Conservation (phyloP, 352 stramenopile genomes). For the Hyaloperonospora brassicae region DNA sequence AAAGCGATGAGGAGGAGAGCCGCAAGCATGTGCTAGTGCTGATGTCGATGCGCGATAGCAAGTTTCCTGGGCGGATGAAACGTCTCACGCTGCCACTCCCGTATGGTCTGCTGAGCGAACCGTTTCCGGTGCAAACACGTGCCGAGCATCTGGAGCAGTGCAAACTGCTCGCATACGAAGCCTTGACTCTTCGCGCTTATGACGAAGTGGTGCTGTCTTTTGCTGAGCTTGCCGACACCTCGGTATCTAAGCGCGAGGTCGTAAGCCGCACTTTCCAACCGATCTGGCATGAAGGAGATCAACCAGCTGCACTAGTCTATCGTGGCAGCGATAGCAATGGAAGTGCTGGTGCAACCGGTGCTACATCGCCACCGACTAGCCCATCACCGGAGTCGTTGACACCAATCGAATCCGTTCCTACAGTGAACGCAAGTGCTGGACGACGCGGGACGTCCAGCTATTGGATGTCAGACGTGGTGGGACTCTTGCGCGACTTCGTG, state of each 20-base stretch:
- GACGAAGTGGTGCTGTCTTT: conserved; percentile 49
- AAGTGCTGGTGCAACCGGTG: conserved; percentile 2
- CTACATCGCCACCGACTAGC: not conserved
- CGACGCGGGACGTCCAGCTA: not conserved
- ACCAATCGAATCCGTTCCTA: not conserved
- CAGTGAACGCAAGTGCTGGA: not conserved
- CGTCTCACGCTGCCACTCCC: conserved; percentile 56
- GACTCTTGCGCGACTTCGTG: conserved; percentile 18
- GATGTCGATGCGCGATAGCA: conserved; percentile 67
- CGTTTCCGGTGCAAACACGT: conserved; percentile 52
- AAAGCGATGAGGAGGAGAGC: conserved; percentile 3
- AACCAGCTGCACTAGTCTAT: conserved; percentile 1
- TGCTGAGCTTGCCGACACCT: conserved; percentile 22
- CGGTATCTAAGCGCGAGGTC: conserved; percentile 24
- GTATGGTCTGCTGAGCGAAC: conserved; percentile 38
- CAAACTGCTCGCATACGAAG: conserved; percentile 43
- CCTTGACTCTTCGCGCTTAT: conserved; percentile 25
- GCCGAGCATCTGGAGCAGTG: conserved; percentile 38
- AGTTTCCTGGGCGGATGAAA: conserved; percentile 70
- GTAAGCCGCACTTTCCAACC: conserved; percentile 34
- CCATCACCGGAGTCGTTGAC: not conserved
- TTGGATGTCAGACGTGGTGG: conserved; percentile 16
- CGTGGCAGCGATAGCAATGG: conserved; percentile 3
- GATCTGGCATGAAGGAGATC: conserved; percentile 27
- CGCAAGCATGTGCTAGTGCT: conserved; percentile 30